Conservation (phyloP, 495 filamentous ascomycete genomes). For the Cudoniella acicularis region DNA sequence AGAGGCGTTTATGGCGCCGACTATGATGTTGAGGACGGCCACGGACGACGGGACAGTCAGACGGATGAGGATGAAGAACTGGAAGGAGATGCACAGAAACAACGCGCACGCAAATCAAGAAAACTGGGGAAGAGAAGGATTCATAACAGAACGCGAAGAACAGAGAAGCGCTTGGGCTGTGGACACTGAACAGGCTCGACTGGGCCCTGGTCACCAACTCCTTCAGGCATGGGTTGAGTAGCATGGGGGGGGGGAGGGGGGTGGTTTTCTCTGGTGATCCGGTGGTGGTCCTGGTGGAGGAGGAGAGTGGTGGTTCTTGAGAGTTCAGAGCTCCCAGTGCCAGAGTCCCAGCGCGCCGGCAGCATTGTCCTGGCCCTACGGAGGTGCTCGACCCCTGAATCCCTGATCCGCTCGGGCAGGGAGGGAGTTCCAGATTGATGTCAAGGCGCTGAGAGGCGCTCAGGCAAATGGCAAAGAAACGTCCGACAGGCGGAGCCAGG, state of each 20-base stretch:
- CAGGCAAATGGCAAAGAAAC: too few species aligned
- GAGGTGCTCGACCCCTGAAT: too few species aligned
- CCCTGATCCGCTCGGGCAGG: not conserved
- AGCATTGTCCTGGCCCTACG: too few species aligned
- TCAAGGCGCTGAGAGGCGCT: not conserved
- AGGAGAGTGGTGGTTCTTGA: too few species aligned
- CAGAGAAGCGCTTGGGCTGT: not conserved
- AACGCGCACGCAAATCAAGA: not conserved
- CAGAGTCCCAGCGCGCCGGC: not conserved
- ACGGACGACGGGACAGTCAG: too few species aligned
- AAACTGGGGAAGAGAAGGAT: not conserved
- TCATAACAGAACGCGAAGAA: not conserved
- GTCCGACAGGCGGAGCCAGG: not conserved
- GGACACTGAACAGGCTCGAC: not conserved
- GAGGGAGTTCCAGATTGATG: not conserved
- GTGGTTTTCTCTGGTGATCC: too few species aligned
- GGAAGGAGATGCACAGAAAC: not conserved
- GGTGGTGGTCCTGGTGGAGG: too few species aligned
- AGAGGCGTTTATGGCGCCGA: not conserved
- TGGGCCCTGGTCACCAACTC: not conserved
- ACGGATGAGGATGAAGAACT: not conserved
- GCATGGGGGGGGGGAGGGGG: too few species aligned
- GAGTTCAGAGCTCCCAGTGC: not conserved
- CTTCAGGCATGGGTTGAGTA: not conserved
- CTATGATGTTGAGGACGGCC: not conserved